Conservation (phyloP, 2,329 filamentous ascomycete genomes). For the Dothideomycetidae sp. region DNA sequence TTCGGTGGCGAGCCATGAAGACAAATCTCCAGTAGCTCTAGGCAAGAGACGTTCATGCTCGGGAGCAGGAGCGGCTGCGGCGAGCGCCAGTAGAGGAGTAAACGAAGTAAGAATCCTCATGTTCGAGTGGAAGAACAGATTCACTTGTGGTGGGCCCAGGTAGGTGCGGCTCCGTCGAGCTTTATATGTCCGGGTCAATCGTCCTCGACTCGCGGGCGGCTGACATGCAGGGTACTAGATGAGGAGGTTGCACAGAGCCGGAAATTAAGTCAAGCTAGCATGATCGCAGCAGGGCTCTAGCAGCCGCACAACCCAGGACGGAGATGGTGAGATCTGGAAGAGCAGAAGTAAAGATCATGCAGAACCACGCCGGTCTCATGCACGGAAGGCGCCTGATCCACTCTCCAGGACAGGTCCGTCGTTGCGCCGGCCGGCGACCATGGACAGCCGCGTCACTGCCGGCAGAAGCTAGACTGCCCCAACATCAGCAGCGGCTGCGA, state of each 20-base stretch:
- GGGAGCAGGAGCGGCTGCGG: constrained; percentile 10
- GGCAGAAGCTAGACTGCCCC: neutral
- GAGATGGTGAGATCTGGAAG: neutral
- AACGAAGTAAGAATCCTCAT: constrained; percentile 8
- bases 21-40: constrained; percentile 15
- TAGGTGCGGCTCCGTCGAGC: neutral
- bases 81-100: constrained; percentile 8
- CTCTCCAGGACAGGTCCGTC: neutral
- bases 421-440: too few species aligned
- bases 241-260: too few species aligned
- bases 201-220: too few species aligned
- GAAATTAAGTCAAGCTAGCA: too few species aligned
- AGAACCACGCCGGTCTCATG: too few species aligned
- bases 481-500: neutral
- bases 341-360: neutral
- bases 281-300: too few species aligned
- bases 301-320: neutral
- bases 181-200: constrained; percentile 7
- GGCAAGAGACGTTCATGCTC: constrained; percentile 10
- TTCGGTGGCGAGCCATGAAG: constrained; percentile 30
- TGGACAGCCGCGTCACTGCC: too few species aligned
- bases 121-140: too few species aligned
- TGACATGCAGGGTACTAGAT: too few species aligned
- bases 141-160: too few species aligned
- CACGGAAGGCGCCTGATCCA: neutral